Evolutionary conservation across 2,329 filamentous ascomycete species (phyloP), one percentile per base, ranked within the genome.

Genomic region (Leptographium galeiforme): DNA sequence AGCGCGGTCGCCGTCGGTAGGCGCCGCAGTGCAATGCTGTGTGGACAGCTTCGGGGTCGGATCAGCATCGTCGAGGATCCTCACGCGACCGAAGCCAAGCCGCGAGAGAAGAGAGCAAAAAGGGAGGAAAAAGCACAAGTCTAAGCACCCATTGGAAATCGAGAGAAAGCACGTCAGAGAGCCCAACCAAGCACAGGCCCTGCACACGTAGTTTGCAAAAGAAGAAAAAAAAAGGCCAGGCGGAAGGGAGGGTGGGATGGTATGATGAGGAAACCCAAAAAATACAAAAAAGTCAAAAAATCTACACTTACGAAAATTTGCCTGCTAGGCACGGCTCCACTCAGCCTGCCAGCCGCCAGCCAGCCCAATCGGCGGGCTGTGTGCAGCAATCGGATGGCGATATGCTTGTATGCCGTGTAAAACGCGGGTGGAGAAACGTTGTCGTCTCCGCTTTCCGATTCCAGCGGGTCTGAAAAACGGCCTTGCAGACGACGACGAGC

Each of bases 21-120:
- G 5, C 59, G 62, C 48, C 62, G 61, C 32, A 64, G 54, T 30
- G 60, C 61, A 19, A 61, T 53, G 50, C 56, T 57, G 18, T 63
- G 63, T 55, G 61, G 60, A 46, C 60, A 57, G 47, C 59, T 53
- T n/a, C 58, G 60, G 8, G 62, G 60, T 49, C 66, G 65, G 45
- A 63, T 56, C 54, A 67, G 60, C 66, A 68, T 68, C 36, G 55
- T 60, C 53, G 49, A 33, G 45, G 48, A 50, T 44, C 18, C 53
- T 56, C 57, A 56, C 56, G 55, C 55, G 54, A 61, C 19, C 40
- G 32, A 53, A 34, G 47, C 44, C 16, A 45, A 52, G 33, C n/a
- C 39, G 25, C 6, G 14, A 13, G 18, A 14, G 30, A 38, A 48
- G 47, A 46, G 48, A 33, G 33, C 10, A 34, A 41, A 53, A 19